Base-by-base conservation (phyloP, 257 asterid genomes). In the Solanum sejunctum region DNA sequence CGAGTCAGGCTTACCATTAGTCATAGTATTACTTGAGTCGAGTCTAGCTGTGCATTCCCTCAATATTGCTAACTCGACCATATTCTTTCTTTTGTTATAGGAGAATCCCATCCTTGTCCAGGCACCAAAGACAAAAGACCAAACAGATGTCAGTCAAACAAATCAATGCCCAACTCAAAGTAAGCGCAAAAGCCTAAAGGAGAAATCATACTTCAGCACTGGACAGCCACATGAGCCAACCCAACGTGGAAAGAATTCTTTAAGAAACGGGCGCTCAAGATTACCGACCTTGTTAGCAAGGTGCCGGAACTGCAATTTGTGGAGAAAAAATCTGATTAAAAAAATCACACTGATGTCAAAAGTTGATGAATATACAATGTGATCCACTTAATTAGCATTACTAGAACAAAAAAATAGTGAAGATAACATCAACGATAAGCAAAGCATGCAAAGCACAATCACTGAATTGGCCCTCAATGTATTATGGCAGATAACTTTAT, bases 231-330 rank as follows among this genome's bases (percentile, higher is more conserved):
- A 95, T 66, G 98, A 95, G 85, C 94, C 98, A 66, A 97, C 97
- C 99, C 99, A 97, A 77, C 99, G 99, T 88, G 98, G 98, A 85
- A 97, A 95, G 87, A 97, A 97, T 88, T 97, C 99, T 85, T 97
- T 97, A 54, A 97, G 99, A 89, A 97, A 97, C 36, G 99, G 99
- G 71, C 99, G 98, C 91, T 97, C 99, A 49, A 97, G 98, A 89
- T 97, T 97, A 85, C 99, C 99, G 84, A 95, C 93, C 88, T 97
- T 97, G 87, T 97, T 97, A 45, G 98, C 98, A 20, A 91, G 93
- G 89, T 97, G 99, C 73, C 99, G 97, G 88, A 97, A 97, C 99
- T 97, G 98, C 88, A 90, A 84, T 13, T 41, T 66, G 51, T 36
- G 49, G 80, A 13, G 54, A 54, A 32, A 86, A 32, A 43, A 83